These are phyloP conservation scores for Nectriaceae sp. DNA, from an alignment of 2,329 filamentous ascomycete genomes.

Conservation along the genomic window DNA sequence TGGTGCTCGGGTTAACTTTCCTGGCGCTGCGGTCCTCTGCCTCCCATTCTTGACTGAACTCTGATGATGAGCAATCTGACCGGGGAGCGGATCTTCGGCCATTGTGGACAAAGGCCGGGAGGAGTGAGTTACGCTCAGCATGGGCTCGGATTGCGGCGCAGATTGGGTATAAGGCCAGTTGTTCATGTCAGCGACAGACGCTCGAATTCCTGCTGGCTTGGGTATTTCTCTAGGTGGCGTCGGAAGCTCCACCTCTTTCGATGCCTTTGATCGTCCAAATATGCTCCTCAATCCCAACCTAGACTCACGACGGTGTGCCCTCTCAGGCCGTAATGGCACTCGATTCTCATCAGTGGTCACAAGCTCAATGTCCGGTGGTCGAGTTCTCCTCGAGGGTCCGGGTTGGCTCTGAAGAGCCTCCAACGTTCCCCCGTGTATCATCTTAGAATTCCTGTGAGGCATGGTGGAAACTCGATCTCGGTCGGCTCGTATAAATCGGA, in stretches of 20 bases:
- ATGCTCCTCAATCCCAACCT: conserved; percentile 53
- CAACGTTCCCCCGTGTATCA: conserved; percentile 24
- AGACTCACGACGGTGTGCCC: conserved; percentile 50
- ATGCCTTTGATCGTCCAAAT: conserved; percentile 48
- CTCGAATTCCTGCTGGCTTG: conserved; percentile 42
- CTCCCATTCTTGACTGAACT: conserved; percentile 9
- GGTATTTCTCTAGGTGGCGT: conserved; percentile 32
- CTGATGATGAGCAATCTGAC: conserved; percentile 10
- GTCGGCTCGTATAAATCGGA: neutral
- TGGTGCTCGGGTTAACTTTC: conserved; percentile 30
- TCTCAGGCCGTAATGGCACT: conserved; percentile 45
- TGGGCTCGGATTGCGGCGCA: conserved; percentile 39
- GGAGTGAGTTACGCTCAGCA: conserved; percentile 27
- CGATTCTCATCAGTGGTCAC: conserved; percentile 35
- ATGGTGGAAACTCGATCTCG: conserved; percentile 9
- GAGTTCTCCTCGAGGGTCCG: conserved; percentile 21
- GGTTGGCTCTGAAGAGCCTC: conserved; percentile 27
- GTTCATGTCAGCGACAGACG: conserved; percentile 48
- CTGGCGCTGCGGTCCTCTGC: conserved; percentile 13
- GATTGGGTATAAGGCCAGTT: conserved; percentile 43
- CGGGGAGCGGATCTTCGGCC: conserved; percentile 20
- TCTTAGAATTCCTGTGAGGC: conserved; percentile 27
- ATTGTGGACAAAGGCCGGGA: conserved; percentile 27
- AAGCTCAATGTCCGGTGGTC: conserved; percentile 26
- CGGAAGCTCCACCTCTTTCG: conserved; percentile 36